Conservation (phyloP, 2,329 filamentous ascomycete genomes). For the Neofusicoccum ribis region DNA sequence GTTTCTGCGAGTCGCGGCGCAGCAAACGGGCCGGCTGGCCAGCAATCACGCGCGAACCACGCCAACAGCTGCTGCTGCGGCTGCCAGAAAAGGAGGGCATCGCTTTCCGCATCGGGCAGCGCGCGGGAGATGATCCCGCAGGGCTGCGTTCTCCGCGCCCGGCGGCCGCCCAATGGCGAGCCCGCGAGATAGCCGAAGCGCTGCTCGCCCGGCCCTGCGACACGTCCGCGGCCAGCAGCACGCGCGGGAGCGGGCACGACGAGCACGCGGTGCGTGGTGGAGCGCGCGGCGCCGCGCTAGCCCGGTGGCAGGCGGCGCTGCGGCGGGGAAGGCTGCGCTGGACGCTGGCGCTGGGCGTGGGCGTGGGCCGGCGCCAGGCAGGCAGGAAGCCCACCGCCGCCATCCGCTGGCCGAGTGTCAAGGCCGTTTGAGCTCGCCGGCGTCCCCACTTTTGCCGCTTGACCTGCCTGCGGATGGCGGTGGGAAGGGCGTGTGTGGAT, state of each 20-base stretch:
- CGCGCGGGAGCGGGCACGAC: not conserved
- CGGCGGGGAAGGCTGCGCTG: conserved; percentile 12
- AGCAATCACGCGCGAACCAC: conserved; percentile 14
- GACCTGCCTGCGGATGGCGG: conserved; percentile 21
- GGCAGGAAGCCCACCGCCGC: not conserved
- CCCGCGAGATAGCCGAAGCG: not conserved
- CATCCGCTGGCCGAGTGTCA: conserved; percentile 16
- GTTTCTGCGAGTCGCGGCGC: conserved; percentile 15
- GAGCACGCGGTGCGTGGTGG: not conserved
- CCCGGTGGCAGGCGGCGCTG: not conserved
- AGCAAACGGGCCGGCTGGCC: conserved; percentile 9
- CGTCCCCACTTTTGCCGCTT: conserved; percentile 20
- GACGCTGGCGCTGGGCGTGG: not conserved
- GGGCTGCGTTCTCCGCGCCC: not conserved
- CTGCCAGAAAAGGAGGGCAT: conserved; percentile 9
- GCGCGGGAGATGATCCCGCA: conserved; percentile 2
- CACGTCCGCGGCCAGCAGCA: too few species aligned
- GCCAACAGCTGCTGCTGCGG: conserved; percentile 1
- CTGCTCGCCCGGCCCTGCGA: too few species aligned
- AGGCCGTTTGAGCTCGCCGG: conserved; percentile 10
- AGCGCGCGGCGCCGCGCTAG: conserved; percentile 5
- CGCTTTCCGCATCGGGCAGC: not conserved
- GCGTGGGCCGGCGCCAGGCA: not conserved
- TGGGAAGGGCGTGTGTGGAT: conserved; percentile 15
- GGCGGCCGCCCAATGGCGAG: not conserved